These are phyloP conservation scores for Phytophthora nicotianae DNA, from an alignment of 352 stramenopile genomes.

Conservation along the genomic window DNA sequence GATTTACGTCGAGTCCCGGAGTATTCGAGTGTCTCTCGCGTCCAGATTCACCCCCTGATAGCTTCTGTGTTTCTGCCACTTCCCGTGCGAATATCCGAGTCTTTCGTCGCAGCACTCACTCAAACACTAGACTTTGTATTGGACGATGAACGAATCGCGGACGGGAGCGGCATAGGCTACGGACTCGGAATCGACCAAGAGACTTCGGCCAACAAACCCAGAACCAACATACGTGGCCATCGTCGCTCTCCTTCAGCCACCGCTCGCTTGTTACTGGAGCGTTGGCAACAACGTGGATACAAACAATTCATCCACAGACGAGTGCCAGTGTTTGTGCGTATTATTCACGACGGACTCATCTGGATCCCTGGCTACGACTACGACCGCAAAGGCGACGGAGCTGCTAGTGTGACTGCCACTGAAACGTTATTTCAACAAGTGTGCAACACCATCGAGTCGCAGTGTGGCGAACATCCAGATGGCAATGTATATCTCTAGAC, in stretches of 20 bases:
- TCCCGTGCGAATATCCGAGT: slow-evolving; percentile 28
- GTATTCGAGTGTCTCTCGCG: slow-evolving; percentile 69
- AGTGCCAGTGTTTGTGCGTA: slow-evolving; percentile 70
- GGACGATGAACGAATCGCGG: slow-evolving; percentile 73
- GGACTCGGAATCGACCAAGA: slow-evolving; percentile 66
- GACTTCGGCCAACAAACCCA: slow-evolving; percentile 27
- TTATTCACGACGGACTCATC: slow-evolving; percentile 70
- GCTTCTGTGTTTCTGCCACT: slow-evolving; percentile 69
- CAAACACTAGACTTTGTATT: slow-evolving; percentile 63
- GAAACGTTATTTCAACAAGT: slow-evolving; percentile 37
- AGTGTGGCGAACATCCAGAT: slow-evolving; percentile 12
- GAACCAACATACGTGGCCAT: slow-evolving; percentile 17
- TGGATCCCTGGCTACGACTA: slow-evolving; percentile 84
- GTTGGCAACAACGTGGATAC: slow-evolving; percentile 67
- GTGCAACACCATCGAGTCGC: slow-evolving; percentile 30
- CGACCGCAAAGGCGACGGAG: slow-evolving; percentile 51
- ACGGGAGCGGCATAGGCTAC: slow-evolving; percentile 67
- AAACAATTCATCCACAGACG: slow-evolving; percentile 76
- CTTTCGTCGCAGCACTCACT: slow-evolving; percentile 42
- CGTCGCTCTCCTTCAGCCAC: slow-evolving; percentile 43
- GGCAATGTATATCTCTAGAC: slow-evolving; percentile 15
- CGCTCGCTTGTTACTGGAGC: slow-evolving; percentile 41
- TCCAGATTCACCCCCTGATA: slow-evolving; percentile 78
- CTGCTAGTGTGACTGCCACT: slow-evolving; percentile 15
- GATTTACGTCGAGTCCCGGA: slow-evolving; percentile 78